Evolutionary conservation across 1,284 basidiomycete species (phyloP).

Genomic region (Moesziomyces globuligerus): DNA sequence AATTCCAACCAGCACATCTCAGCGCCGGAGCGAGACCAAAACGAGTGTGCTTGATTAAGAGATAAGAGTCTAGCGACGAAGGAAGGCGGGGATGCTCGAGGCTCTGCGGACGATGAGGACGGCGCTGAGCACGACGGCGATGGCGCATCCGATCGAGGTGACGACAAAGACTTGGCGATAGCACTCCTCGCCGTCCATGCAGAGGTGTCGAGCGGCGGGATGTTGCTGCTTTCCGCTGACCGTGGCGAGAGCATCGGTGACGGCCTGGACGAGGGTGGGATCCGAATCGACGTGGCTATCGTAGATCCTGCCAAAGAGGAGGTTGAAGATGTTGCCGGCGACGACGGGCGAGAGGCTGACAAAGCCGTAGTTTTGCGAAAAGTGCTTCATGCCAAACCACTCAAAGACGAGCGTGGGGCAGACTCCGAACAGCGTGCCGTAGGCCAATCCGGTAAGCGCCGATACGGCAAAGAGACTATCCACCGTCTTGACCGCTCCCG

Average conservation of each 20-base stretch:
- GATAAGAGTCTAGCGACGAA: not conserved
- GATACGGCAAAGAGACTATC: constrained; percentile 80
- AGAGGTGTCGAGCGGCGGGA: constrained; percentile 35
- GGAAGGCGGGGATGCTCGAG: constrained; percentile 7
- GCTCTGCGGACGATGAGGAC: constrained; percentile 47
- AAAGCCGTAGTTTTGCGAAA: constrained; percentile 87
- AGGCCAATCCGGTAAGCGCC: constrained; percentile 76
- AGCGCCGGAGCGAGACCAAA: no score
- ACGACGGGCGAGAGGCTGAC: constrained; percentile 79
- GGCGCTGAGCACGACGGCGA: constrained; percentile 49
- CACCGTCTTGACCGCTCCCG: constrained; percentile 72
- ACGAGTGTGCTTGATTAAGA: not conserved
- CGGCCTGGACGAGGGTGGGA: not conserved
- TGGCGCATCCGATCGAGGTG: constrained; percentile 47
- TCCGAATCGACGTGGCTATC: constrained; percentile 42
- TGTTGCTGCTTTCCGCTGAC: constrained; percentile 5
- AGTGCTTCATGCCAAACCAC: constrained; percentile 85
- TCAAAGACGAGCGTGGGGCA: constrained; percentile 81
- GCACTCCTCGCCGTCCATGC: constrained; percentile 63
- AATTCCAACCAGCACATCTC: no score
- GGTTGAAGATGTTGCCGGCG: constrained; percentile 84
- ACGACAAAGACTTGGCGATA: constrained; percentile 61
- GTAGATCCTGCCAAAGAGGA: constrained; percentile 76
- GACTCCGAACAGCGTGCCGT: constrained; percentile 81
- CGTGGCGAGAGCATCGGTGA: constrained; percentile 3